phyloP scores from a whole-genome alignment of 768 basidiomycete genomes.

The Trametes punicea region DNA sequence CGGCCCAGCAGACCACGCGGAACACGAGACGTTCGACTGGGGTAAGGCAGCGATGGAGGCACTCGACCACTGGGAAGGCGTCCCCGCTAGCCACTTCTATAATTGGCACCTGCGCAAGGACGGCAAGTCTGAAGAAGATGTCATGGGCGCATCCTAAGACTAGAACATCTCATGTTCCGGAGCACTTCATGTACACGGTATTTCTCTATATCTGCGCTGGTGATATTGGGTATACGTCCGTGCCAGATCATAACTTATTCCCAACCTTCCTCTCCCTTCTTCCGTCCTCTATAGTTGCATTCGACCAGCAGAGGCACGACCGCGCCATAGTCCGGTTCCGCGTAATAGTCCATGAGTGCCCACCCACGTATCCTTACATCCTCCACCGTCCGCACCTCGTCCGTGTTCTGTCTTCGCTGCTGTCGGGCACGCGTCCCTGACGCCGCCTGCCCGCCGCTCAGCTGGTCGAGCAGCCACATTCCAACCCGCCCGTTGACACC shows the following conservation, averaged over 20 bases:
- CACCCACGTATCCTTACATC: constrained; percentile 62
- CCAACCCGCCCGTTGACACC: constrained; percentile 80
- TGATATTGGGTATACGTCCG: not conserved
- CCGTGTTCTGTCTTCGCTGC: not conserved
- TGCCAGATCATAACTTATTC: too few species aligned
- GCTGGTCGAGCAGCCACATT: constrained; percentile 61
- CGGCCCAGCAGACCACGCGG: constrained; percentile 49
- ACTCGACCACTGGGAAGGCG: constrained; percentile 52
- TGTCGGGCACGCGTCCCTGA: not conserved
- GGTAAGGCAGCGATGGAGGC: constrained; percentile 65
- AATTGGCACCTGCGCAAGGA: constrained; percentile 28
- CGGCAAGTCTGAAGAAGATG: constrained; percentile 12
- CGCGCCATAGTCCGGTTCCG: constrained; percentile 48
- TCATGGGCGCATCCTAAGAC: constrained; percentile 16
- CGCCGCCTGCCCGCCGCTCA: constrained; percentile 27
- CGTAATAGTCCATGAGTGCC: constrained; percentile 72
- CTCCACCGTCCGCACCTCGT: not conserved
- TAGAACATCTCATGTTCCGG: not conserved
- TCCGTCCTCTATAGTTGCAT: constrained; percentile 63
- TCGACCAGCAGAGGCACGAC: constrained; percentile 70
- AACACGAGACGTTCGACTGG: constrained; percentile 73
- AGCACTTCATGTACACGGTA: too few species aligned
- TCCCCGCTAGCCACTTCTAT: constrained; percentile 18
- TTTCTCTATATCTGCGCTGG: too few species aligned
- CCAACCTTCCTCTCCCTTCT: constrained; percentile 22